Evolutionary conservation across 2,329 filamentous ascomycete species (phyloP).

Genomic region (Penicillium sp.): DNA sequence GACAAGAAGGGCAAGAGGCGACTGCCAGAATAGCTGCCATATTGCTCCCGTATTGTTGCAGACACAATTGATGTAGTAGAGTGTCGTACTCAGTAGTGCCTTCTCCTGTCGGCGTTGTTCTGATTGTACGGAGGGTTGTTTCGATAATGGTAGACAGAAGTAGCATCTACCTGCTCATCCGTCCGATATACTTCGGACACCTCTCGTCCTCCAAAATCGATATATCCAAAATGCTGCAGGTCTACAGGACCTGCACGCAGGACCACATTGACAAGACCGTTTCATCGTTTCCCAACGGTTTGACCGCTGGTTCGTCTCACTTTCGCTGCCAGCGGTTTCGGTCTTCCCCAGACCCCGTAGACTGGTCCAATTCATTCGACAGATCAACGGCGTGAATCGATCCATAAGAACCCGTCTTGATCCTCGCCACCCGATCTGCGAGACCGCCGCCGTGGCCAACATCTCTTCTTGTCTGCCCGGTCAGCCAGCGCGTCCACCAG

Average conservation of each 20-base stretch:
- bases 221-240: slow-evolving; percentile 6
- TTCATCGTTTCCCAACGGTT: slow-evolving; percentile 8
- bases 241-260: background rate
- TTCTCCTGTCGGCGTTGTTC: background rate
- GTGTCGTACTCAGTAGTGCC: background rate
- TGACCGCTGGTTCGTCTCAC: slow-evolving; percentile 4
- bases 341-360: background rate
- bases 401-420: background rate
- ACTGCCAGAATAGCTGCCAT: too few relatives aligned
- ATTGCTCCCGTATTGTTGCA: too few relatives aligned
- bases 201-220: background rate
- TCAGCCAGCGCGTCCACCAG: background rate
- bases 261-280: background rate
- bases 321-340: background rate
- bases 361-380: background rate
- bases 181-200: background rate
- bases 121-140: background rate
- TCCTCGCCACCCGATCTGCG: slow-evolving; percentile 6
- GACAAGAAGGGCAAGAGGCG: too few relatives aligned
- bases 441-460: background rate
- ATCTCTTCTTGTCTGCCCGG: background rate
- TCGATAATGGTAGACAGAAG: background rate
- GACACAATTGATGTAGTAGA: too few relatives aligned
- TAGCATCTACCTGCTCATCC: background rate
- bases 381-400: background rate